phyloP scores from a whole-genome alignment of 2,329 filamentous ascomycete genomes.

The Fusarium humuli region DNA sequence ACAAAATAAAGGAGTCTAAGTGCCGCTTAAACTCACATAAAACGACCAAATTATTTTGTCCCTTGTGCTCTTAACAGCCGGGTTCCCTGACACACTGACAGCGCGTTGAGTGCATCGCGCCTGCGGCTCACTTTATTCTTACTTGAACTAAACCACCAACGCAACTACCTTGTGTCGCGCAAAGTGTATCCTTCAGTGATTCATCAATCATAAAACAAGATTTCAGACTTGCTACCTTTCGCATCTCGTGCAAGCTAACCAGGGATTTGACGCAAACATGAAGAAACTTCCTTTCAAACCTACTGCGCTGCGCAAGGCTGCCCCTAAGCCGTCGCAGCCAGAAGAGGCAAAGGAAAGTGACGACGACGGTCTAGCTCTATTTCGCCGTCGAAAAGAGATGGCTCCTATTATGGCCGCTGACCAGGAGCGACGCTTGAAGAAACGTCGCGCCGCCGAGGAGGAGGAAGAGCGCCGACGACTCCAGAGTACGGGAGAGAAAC shows the following conservation, averaged over 20 bases:
- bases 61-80: neutral
- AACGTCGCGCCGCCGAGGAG: slow-evolving; percentile 40
- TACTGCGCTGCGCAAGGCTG: slow-evolving; percentile 55
- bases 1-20: neutral
- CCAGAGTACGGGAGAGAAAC: slow-evolving; percentile 37
- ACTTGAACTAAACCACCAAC: neutral
- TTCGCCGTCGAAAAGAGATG: slow-evolving; percentile 63
- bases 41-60: neutral
- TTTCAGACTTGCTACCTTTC: slow-evolving; percentile 15
- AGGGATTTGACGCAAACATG: slow-evolving; percentile 38
- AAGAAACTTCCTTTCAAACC: slow-evolving; percentile 64
- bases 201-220: neutral
- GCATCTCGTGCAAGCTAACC: slow-evolving; percentile 21
- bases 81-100: neutral
- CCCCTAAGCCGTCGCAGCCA: slow-evolving; percentile 41
- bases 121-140: slow-evolving; percentile 1
- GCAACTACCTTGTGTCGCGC: neutral
- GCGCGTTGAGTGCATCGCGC: slow-evolving; percentile 38
- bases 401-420: slow-evolving; percentile 59
- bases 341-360: slow-evolving; percentile 40
- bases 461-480: slow-evolving; percentile 34
- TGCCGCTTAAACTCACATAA: neutral
- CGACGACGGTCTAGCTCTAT: slow-evolving; percentile 59
- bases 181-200: neutral
- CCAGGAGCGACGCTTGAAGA: slow-evolving; percentile 48